phyloP scores from a whole-genome alignment of 2,329 filamentous ascomycete genomes.

The Colletotrichum sp. region DNA sequence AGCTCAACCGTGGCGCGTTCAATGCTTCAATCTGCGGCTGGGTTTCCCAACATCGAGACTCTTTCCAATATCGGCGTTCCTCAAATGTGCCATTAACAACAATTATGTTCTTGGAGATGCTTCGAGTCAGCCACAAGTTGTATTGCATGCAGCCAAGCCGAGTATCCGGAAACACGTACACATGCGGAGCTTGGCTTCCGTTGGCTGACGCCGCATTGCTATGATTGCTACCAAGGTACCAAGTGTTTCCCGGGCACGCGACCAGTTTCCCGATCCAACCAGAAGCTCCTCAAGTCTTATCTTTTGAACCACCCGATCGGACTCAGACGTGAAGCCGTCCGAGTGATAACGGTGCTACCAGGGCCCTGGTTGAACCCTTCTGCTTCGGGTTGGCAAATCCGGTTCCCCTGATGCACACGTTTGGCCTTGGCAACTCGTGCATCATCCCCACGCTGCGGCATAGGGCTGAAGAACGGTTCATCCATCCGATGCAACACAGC shows the following conservation, averaged over 20 bases:
- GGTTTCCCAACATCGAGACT: background rate
- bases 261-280: background rate
- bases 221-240: background rate
- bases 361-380: background rate
- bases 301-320: background rate
- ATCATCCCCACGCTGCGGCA: background rate
- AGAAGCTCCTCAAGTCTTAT: background rate
- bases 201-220: background rate
- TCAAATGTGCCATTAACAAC: background rate
- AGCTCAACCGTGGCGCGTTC: background rate
- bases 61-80: background rate
- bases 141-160: background rate
- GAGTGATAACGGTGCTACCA: background rate
- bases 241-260: background rate
- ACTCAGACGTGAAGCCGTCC: background rate
- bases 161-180: background rate
- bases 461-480: conserved; percentile 4
- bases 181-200: background rate
- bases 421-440: conserved; percentile 2
- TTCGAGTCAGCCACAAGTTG: background rate
- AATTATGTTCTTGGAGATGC: background rate
- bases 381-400: background rate
- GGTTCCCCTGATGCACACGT: background rate
- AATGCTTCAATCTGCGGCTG: background rate
- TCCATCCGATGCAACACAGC: background rate